Evolutionary conservation across 129 eudicot genomes (phyloP).

Genomic region (Flaveria sonorensis): DNA sequence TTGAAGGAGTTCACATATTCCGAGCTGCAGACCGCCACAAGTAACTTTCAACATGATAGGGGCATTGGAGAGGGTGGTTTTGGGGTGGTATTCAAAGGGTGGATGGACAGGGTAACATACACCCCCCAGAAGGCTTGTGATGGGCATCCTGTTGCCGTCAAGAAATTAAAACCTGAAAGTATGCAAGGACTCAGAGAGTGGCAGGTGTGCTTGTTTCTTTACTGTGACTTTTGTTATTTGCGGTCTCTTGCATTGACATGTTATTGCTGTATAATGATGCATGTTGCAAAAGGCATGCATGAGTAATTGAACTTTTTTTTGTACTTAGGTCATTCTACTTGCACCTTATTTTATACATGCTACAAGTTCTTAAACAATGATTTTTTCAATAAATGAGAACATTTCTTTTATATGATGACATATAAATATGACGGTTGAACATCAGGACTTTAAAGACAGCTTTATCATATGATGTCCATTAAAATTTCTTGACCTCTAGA

Average conservation of each 20-base stretch:
- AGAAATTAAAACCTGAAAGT: conserved; percentile 51
- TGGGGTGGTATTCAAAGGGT: conserved; percentile 67
- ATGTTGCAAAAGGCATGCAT: conserved; percentile 9
- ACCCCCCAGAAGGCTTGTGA: conserved; percentile 45
- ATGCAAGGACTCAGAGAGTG: conserved; percentile 70
- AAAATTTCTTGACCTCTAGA: background rate
- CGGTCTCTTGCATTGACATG: conserved; percentile 7
- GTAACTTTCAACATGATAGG: conserved; percentile 49
- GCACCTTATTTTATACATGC: background rate
- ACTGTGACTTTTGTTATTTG: background rate
- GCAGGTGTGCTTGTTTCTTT: conserved; percentile 48
- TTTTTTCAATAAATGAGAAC: background rate
- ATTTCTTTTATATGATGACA: background rate
- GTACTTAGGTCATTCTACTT: background rate
- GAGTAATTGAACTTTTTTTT: background rate
- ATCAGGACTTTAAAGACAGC: background rate
- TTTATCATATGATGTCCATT: background rate
- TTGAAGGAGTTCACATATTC: conserved; percentile 51
- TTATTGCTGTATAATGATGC: background rate
- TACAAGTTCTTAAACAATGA: background rate
- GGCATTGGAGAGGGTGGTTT: conserved; percentile 75
- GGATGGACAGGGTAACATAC: conserved; percentile 52
- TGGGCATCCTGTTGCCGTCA: conserved; percentile 67
- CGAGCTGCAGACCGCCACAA: conserved; percentile 57
- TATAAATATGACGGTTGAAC: background rate